Base-by-base conservation (phyloP, 108 stramenopile species). In the Stephanodiscus minutulus region DNA sequence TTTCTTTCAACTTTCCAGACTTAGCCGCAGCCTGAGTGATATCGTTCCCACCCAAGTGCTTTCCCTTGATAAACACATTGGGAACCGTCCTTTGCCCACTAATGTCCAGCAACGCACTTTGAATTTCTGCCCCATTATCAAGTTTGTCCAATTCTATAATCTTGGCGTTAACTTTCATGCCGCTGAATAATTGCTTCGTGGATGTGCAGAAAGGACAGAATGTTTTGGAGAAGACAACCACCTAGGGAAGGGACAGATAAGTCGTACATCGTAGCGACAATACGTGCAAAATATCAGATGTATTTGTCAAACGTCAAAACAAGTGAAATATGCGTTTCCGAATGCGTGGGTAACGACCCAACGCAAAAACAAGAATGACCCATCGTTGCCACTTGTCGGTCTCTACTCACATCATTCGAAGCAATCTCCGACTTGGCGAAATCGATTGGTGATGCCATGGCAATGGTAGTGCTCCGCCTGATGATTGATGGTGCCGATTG, bases 21-120 rank as follows among this genome's bases (percentile, higher is more conserved):
- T 63, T 70, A 9, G 79, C 82, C 9, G 86, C 85, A 9, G 85
- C 85, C 72, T 91, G 93, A 7, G 87, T 83, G 54, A 85, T 87
- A 72, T 87, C 87, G 62, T 90, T 90, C 46, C 94, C 94, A 53
- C 94, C 94, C 44, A 95, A 64, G 66, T 85, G 84, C 39, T 85
- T 79, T 18, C 86, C 86, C 58, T 83, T 83, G 55, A 87, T 81
- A 57, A 87, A 87, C 7, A 84, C 81, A 53, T 87, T 84, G 0
- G 86, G 86, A 22, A 87, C 84, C 18, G 86, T 87, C 61, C 82
- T 82, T 46, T 85, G 84, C 22, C 79, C 83, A 21, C 77, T 74
- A 17, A 82, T 74, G 43, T 77, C 82, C 29, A 81, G 41, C 29
- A 87, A 55, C 13, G 74, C 84, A 7, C 49, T 63, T 63, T 85